These are phyloP conservation scores for Sarocladium strictum DNA, from an alignment of 2,329 filamentous ascomycete genomes.

Conservation along the genomic window DNA sequence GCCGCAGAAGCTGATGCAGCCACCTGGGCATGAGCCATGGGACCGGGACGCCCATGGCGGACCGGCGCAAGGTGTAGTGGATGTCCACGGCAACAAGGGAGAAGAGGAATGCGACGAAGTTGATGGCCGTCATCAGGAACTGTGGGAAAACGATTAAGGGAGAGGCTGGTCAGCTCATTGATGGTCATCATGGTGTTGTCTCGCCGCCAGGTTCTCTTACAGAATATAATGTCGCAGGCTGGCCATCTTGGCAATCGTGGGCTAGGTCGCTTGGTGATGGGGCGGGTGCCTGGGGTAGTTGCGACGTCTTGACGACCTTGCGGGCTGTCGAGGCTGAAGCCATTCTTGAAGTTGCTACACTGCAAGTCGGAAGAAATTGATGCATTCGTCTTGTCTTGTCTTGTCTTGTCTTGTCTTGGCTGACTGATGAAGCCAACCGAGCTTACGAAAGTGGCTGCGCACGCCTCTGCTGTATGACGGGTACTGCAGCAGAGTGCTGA, in stretches of 20 bases:
- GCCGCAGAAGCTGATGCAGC: constrained; percentile 36
- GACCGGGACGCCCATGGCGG: constrained; percentile 27
- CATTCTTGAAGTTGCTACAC: neutral
- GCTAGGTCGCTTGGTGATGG: neutral
- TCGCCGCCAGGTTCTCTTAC: constrained; percentile 12
- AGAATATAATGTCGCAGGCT: constrained; percentile 19
- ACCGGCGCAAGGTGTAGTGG: constrained; percentile 45
- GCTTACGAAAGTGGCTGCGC: too few species aligned
- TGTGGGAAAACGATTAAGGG: too few species aligned
- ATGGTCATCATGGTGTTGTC: too few species aligned
- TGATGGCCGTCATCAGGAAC: constrained; percentile 55
- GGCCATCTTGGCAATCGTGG: neutral
- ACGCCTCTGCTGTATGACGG: too few species aligned
- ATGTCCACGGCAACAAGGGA: constrained; percentile 60
- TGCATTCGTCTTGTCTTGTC: too few species aligned
- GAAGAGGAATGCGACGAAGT: constrained; percentile 58
- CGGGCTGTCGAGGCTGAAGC: neutral
- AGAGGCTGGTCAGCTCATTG: too few species aligned
- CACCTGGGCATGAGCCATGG: constrained; percentile 28
- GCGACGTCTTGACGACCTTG: neutral
- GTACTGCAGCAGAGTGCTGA: too few species aligned
- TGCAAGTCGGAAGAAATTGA: too few species aligned
- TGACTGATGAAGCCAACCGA: too few species aligned
- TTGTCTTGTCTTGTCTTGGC: too few species aligned
- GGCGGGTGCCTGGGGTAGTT: neutral